phyloP scores from a whole-genome alignment of 768 basidiomycete genomes.

The Boletus insuetus region DNA sequence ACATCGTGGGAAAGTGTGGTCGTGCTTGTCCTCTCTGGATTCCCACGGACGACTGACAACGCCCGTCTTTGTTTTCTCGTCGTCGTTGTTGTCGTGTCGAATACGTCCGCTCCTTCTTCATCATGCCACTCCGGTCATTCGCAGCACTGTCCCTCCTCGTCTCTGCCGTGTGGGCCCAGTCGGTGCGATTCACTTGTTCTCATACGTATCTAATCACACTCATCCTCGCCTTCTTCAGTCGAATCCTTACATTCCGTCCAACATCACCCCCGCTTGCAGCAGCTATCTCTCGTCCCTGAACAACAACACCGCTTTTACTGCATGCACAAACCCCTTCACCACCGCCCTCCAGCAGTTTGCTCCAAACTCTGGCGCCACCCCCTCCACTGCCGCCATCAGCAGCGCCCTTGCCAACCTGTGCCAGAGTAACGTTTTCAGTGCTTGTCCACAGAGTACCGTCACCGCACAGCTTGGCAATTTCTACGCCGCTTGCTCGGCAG shows the following conservation, averaged over 20 bases:
- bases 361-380: constrained; percentile 40
- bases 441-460: constrained; percentile 59
- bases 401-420: constrained; percentile 59
- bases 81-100: not conserved
- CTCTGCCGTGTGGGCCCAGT: constrained; percentile 51
- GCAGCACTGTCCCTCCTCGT: constrained; percentile 50
- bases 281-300: constrained; percentile 64
- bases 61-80: too few species aligned
- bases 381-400: constrained; percentile 44
- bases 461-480: constrained; percentile 65
- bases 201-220: not conserved
- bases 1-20: not conserved
- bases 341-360: constrained; percentile 55
- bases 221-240: constrained; percentile 25
- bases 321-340: constrained; percentile 65
- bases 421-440: constrained; percentile 37
- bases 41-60: too few species aligned
- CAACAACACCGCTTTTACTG: constrained; percentile 48
- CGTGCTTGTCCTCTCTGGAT: not conserved
- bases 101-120: constrained; percentile 28
- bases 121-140: constrained; percentile 24
- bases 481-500: constrained; percentile 63
- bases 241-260: constrained; percentile 64
- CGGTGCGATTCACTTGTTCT: constrained; percentile 26
- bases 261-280: constrained; percentile 53